Evolutionary conservation across 73 alveolate species (phyloP).

Genomic region (Breviolum minutum): DNA sequence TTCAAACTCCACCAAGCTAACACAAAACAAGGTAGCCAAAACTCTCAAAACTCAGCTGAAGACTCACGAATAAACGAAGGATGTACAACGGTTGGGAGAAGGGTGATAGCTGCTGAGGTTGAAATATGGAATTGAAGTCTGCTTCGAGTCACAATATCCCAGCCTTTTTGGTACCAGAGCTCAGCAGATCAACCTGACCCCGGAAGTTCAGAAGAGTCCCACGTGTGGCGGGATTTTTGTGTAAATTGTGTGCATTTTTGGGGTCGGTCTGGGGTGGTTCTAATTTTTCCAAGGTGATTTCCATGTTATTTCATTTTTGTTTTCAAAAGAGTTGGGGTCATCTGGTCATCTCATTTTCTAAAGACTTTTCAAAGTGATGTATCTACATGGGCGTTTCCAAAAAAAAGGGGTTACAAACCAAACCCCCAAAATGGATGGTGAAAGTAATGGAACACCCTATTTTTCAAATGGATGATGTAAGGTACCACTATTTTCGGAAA

Average conservation of each 20-base stretch:
- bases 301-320: neutral
- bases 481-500: neutral
- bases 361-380: too few relatives aligned
- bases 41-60: too few relatives aligned
- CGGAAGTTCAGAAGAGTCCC: too few relatives aligned
- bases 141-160: constrained; percentile 79
- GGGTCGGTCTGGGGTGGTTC: neutral
- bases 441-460: neutral
- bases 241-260: too few relatives aligned
- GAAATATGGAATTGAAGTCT: constrained; percentile 66
- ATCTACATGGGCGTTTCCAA: too few relatives aligned
- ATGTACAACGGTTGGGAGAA: too few relatives aligned
- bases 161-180: constrained; percentile 46
- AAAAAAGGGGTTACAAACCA: neutral
- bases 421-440: neutral
- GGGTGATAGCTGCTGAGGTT: neutral
- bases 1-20: neutral
- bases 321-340: neutral
- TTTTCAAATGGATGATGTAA: neutral
- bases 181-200: neutral
- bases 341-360: neutral
- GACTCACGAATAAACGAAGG: too few relatives aligned
- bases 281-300: neutral
- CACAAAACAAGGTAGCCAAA: neutral
- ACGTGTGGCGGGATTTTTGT: too few relatives aligned